Conservation (phyloP, 2,329 filamentous ascomycete species). For the Tolypocladium capitatum region DNA sequence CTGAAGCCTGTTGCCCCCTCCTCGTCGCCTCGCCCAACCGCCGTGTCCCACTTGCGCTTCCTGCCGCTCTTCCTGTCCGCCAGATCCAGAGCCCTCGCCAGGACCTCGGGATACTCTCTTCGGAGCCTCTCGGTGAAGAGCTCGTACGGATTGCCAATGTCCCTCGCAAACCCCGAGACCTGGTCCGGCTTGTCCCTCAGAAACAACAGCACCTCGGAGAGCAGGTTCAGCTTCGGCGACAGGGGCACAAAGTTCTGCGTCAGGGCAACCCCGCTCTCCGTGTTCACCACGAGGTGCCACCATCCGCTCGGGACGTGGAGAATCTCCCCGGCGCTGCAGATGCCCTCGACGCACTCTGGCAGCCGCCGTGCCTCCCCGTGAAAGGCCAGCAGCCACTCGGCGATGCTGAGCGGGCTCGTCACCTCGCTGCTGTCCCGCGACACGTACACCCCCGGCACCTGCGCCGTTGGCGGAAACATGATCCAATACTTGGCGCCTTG, state of each 20-base stretch:
- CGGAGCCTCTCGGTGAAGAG: constrained; percentile 60
- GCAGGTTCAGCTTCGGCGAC: constrained; percentile 38
- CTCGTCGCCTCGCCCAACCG: constrained; percentile 36
- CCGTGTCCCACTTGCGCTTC: constrained; percentile 78
- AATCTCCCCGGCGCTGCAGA: constrained; percentile 74
- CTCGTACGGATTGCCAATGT: constrained; percentile 58
- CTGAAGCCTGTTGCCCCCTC: constrained; percentile 30
- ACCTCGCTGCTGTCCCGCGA: constrained; percentile 85
- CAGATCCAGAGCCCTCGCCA: constrained; percentile 51
- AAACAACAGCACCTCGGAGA: constrained; percentile 67
- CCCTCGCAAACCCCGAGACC: constrained; percentile 69
- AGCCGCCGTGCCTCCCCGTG: constrained; percentile 67
- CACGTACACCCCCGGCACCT: constrained; percentile 81
- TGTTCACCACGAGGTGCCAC: constrained; percentile 93
- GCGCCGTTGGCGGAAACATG: constrained; percentile 74
- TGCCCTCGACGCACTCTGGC: constrained; percentile 69
- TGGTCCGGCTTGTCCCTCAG: constrained; percentile 71
- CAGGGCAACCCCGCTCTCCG: constrained; percentile 72
- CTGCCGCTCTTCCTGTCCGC: constrained; percentile 50
- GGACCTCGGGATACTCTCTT: constrained; percentile 49
- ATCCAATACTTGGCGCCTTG: constrained; percentile 95
- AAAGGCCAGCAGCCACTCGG: constrained; percentile 90
- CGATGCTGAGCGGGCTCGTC: constrained; percentile 84
- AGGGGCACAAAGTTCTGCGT: constrained; percentile 91
- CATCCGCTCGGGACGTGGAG: constrained; percentile 87